Conservation (phyloP, 257 asterid genomes). For the Mitragyna speciosa region DNA sequence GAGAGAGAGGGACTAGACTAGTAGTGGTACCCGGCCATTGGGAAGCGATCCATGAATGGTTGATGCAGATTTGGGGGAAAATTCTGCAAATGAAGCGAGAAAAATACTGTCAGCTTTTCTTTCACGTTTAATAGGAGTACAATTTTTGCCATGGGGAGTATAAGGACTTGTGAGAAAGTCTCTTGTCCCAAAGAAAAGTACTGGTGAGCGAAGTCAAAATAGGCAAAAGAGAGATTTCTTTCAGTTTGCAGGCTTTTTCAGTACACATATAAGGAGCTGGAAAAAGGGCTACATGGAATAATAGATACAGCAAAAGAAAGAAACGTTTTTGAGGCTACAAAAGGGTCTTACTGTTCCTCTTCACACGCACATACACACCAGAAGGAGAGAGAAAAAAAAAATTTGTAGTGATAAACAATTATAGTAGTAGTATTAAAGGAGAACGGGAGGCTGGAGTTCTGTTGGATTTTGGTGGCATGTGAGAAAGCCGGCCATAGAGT, state of each 20-base stretch:
- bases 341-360: slow-evolving; percentile 17
- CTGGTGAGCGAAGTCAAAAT: slow-evolving; percentile 30
- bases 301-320: slow-evolving; percentile 13
- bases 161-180: slow-evolving; percentile 45
- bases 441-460: slow-evolving; percentile 15
- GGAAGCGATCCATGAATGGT: slow-evolving; percentile 51
- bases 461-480: slow-evolving; percentile 49
- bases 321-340: slow-evolving; percentile 35
- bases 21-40: slow-evolving; percentile 66
- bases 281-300: slow-evolving; percentile 4
- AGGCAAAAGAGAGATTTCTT: slow-evolving; percentile 39
- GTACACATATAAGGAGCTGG: slow-evolving; percentile 14
- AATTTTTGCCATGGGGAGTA: slow-evolving; percentile 34
- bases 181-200: slow-evolving; percentile 27
- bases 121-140: slow-evolving; percentile 18
- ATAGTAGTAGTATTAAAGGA: slow-evolving; percentile 11
- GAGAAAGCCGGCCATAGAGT: slow-evolving; percentile 71
- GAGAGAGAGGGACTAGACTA: slow-evolving; percentile 86
- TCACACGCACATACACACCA: not conserved
- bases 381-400: slow-evolving; percentile 16
- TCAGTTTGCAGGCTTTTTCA: slow-evolving; percentile 31
- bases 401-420: slow-evolving; percentile 14
- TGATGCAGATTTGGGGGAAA: slow-evolving; percentile 14
- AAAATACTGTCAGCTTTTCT: slow-evolving; percentile 60
- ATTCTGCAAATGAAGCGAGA: slow-evolving; percentile 42